Evolutionary conservation across 2,329 filamentous ascomycete species (phyloP).

Genomic region (Fusarium scirpi): DNA sequence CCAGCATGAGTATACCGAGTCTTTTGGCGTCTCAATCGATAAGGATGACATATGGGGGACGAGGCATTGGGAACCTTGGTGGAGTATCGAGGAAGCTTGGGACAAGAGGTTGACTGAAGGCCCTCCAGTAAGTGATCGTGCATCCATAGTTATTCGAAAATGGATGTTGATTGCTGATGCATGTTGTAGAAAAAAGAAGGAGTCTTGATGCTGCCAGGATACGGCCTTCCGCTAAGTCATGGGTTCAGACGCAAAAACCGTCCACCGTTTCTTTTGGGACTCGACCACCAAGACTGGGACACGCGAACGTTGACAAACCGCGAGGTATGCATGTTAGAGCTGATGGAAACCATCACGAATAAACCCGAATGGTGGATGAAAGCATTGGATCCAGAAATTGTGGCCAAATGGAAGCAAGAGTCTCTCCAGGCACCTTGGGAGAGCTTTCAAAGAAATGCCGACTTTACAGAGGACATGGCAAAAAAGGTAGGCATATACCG

Average conservation of each 20-base stretch:
- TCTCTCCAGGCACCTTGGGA: not conserved
- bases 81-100: fast-evolving
- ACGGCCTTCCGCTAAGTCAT: not conserved
- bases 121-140: not conserved
- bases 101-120: not conserved
- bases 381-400: constrained; percentile 34
- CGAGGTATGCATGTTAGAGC: constrained; percentile 47
- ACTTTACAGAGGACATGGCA: not conserved
- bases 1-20: fast-evolving
- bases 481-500: not conserved
- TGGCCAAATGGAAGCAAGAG: constrained; percentile 3
- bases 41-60: too few relatives aligned
- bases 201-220: not conserved
- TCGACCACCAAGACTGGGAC: not conserved
- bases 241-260: fast-evolving
- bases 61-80: not conserved
- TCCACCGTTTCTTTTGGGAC: not conserved
- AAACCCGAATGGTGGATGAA: constrained; percentile 53
- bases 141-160: fast-evolving
- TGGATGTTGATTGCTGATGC: not conserved
- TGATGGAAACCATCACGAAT: constrained; percentile 54
- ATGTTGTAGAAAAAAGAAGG: not conserved
- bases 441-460: not conserved
- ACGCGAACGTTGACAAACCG: not conserved
- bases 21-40: not conserved